Base-by-base conservation (phyloP, 2,329 filamentous ascomycete genomes). In the Grosmannia clavigera region DNA sequence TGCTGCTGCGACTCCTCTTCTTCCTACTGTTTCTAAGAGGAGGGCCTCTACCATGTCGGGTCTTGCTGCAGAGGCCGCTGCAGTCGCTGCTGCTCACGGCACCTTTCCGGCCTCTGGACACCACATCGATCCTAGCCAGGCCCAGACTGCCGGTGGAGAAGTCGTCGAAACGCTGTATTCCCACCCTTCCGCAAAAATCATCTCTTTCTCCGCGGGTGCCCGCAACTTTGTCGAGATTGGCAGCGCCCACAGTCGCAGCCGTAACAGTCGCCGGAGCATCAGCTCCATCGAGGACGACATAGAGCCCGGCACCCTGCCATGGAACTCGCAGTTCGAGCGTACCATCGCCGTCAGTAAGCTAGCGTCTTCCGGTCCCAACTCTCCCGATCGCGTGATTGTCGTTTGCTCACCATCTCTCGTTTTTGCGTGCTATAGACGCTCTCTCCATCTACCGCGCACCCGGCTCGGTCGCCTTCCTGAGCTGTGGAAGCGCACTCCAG, bases 391-490 rank as follows among this genome's bases (percentile, higher is more conserved):
- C 19, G 16, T 46, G 43, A 19, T n/a, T 46, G 43, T 46, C 43
- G 3, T 46, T 46, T 46, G 43, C 43, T 46, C 43, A 46, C 19
- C 43, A 46, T n/a, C 25, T 43, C 43, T 3, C 19, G 16, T 40
- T 12, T 16, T 12, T 19, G 5, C 7, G 1, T 7, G 10, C 22
- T 52, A 55, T 61, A 82, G 91, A 90, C 2, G 81, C 85, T 1
- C 80, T 96, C 62, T 82, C 86, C 64, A 90, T 96, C 64, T 95
- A 96, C 70, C 86, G 88, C 67, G 87, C 94, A 40, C 88, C 88
- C 9, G 88, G 90, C 25, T 90, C 90, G 11, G 89, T 94, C 19
- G 88, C 90, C 14, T 96, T 96, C 68, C 78, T 96, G 11, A 92
- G 88, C 71, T 95, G 90, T 64, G 89, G 89, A 62, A 84, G 83